These are phyloP conservation scores for Amylostereum chailletii DNA, from an alignment of 1,284 basidiomycete species.

Conservation along the genomic window DNA sequence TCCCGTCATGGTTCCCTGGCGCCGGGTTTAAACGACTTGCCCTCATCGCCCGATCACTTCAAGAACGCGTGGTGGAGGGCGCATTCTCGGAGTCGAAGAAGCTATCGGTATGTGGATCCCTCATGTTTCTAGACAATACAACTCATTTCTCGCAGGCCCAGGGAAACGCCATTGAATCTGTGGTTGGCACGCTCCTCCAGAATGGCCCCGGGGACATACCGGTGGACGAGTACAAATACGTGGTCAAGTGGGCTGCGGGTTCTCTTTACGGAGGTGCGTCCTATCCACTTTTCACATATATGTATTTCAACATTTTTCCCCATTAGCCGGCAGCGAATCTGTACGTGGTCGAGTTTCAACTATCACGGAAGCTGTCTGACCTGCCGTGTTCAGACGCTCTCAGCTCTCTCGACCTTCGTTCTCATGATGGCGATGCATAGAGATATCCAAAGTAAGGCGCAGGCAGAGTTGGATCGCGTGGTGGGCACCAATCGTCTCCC, in stretches of 20 bases:
- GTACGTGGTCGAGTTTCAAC: not conserved
- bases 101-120: too few species aligned
- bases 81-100: too few species aligned
- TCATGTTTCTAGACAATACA: too few species aligned
- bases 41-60: too few species aligned
- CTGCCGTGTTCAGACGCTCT: not conserved
- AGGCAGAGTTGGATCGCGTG: constrained; percentile 15
- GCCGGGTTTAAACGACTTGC: too few species aligned
- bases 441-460: constrained; percentile 8
- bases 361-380: not conserved
- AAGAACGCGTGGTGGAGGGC: too few species aligned
- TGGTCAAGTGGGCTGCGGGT: constrained; percentile 12
- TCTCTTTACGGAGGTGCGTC: constrained; percentile 11
- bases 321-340: not conserved
- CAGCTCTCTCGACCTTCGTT: constrained; percentile 3
- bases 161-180: too few species aligned
- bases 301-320: not conserved
- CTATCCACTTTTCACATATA: not conserved
- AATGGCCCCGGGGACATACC: constrained; percentile 8
- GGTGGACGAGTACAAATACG: constrained; percentile 11
- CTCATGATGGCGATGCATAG: constrained; percentile 7
- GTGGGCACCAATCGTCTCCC: not conserved
- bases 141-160: too few species aligned
- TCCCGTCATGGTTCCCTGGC: too few species aligned
- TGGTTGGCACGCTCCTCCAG: too few species aligned